phyloP scores from a whole-genome alignment of 352 stramenopile species.

The Phytophthora tubulina region DNA sequence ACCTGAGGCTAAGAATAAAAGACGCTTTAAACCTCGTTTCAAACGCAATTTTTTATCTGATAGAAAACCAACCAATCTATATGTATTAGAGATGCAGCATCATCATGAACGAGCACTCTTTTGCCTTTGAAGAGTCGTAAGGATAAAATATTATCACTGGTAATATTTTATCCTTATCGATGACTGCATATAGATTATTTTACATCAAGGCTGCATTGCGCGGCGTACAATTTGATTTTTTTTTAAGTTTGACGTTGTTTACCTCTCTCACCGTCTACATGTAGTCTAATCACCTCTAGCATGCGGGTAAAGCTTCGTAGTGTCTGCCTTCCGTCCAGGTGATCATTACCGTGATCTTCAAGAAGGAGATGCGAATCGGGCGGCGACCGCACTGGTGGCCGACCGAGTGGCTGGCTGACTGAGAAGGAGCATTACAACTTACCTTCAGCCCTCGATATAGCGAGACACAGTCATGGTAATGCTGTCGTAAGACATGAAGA shows the following conservation, averaged over 20 bases:
- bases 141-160: no score
- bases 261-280: not conserved
- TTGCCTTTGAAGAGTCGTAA: no score
- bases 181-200: no score
- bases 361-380: conserved; percentile 16
- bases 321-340: not conserved
- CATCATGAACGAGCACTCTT: no score
- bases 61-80: no score
- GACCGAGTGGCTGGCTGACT: conserved; percentile 23
- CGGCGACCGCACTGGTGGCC: conserved; percentile 36
- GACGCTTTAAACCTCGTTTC: no score
- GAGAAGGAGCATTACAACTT: conserved; percentile 6
- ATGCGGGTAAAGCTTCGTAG: not conserved
- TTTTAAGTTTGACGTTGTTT: not conserved
- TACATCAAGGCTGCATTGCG: no score
- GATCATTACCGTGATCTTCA: not conserved
- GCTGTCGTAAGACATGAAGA: conserved; percentile 96
- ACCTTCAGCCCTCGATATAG: conserved; percentile 57
- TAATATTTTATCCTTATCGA: no score
- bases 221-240: no score
- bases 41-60: no score
- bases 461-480: conserved; percentile 68
- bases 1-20: no score
- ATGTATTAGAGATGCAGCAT: no score
- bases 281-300: not conserved